Conservation (phyloP, 163 green algal species). For the Chlorella variabilis region DNA sequence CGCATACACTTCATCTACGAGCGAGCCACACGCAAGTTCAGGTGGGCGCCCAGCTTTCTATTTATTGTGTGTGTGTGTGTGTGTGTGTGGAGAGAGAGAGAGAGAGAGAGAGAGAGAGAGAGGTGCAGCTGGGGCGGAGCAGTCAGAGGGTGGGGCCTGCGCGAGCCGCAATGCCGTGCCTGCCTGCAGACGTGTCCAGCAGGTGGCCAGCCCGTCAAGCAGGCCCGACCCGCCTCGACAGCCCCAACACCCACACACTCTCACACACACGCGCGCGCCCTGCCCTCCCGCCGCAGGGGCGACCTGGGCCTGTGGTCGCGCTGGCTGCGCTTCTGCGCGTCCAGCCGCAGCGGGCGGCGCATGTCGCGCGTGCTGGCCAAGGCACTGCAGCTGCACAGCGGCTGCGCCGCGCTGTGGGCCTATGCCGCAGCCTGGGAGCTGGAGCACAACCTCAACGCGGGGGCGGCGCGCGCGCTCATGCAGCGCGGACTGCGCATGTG, state of each 20-base stretch:
- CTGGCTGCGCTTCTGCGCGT: constrained; percentile 88
- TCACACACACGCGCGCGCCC: too few relatives aligned
- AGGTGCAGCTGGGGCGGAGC: too few relatives aligned
- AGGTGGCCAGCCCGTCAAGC: too few relatives aligned
- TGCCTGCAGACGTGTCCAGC: too few relatives aligned
- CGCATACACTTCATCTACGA: constrained; percentile 94
- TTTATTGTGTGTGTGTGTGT: too few relatives aligned
- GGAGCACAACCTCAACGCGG: constrained; percentile 82
- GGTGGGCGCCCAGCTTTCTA: neutral
- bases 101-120: too few relatives aligned
- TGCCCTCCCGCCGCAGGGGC: too few relatives aligned
- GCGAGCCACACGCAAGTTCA: constrained; percentile 88
- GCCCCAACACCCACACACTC: too few relatives aligned
- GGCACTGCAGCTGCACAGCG: constrained; percentile 90
- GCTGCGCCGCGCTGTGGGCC: constrained; percentile 84
- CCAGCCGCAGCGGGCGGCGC: constrained; percentile 62
- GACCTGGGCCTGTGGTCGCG: constrained; percentile 88
- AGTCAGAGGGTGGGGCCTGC: too few relatives aligned
- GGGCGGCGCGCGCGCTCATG: constrained; percentile 88
- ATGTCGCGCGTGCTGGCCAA: constrained; percentile 79
- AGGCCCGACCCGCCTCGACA: too few relatives aligned
- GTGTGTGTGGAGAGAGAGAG: too few relatives aligned
- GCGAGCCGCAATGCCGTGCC: too few relatives aligned
- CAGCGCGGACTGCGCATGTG: constrained; percentile 92
- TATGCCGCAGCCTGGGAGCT: constrained; percentile 94